phyloP scores from a whole-genome alignment of 2,329 filamentous ascomycete genomes.

The Venturia aucupariae region DNA sequence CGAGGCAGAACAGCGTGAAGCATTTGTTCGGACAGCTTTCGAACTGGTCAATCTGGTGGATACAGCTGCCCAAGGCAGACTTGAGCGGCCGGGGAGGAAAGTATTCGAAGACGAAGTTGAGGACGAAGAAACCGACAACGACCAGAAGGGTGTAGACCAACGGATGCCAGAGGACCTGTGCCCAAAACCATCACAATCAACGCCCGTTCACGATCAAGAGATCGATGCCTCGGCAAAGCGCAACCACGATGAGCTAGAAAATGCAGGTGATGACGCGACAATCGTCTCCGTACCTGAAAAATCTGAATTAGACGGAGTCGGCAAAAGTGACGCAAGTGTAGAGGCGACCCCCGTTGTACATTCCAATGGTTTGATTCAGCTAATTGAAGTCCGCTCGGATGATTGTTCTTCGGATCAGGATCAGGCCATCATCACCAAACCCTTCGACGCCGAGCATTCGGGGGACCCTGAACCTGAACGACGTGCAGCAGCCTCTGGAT shows the following conservation, averaged over 20 bases:
- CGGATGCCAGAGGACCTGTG: background rate
- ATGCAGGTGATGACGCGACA: background rate
- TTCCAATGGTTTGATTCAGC: background rate
- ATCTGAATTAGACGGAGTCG: background rate
- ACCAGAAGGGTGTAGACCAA: background rate
- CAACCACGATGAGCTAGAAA: background rate
- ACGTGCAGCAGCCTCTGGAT: background rate
- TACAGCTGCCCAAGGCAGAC: background rate
- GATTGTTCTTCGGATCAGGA: background rate
- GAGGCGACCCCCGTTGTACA: background rate
- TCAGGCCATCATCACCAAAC: background rate
- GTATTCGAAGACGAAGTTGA: background rate
- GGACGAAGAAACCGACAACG: background rate
- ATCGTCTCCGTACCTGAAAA: background rate
- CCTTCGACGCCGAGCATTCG: background rate
- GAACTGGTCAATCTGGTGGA: constrained; percentile 6
- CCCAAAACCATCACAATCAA: background rate
- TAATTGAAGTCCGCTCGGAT: background rate
- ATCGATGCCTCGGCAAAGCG: no score
- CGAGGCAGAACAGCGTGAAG: background rate
- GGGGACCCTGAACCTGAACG: background rate
- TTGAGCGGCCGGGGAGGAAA: background rate
- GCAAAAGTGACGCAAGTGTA: background rate
- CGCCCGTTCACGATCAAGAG: background rate
- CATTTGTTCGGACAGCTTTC: background rate